A percentile compares a stretch with the other conserved stretches of the same genome.
Evolutionary conservation across 495 filamentous ascomycete species (phyloP).

Genomic region (Parathielavia hyrcaniae): DNA sequence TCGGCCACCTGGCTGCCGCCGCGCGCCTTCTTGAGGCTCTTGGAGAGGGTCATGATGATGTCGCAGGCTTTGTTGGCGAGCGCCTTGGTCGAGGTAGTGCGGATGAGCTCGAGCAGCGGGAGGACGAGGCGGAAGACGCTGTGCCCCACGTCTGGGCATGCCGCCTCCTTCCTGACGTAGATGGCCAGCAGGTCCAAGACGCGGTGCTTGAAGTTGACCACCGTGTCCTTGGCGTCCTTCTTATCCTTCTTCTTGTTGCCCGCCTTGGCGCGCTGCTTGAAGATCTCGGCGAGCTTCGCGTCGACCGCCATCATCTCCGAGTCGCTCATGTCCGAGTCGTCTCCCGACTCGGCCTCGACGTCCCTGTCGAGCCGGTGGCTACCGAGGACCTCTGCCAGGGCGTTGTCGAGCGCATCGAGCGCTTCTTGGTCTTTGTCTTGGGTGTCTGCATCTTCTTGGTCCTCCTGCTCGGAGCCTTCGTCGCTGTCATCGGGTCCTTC

Average conservation of each 20-base stretch:
- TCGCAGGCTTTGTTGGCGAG: constrained; percentile 65
- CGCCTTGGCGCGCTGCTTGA: constrained; percentile 59
- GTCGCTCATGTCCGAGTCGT: constrained; percentile 78
- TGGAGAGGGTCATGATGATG: constrained; percentile 65
- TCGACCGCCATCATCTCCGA: constrained; percentile 93
- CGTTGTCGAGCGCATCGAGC: constrained; percentile 64
- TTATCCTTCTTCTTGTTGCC: constrained; percentile 67
- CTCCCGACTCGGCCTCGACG: constrained; percentile 47
- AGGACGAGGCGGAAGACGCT: constrained; percentile 61
- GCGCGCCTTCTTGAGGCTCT: constrained; percentile 55
- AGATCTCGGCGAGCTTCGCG: constrained; percentile 70
- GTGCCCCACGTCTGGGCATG: constrained; percentile 42
- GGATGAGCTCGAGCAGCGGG: constrained; percentile 47
- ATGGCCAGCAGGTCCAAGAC: constrained; percentile 82
- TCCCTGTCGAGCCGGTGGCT: constrained; percentile 53
- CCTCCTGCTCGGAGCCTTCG: constrained; percentile 33
- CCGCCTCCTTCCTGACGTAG: constrained; percentile 73
- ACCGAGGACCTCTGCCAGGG: constrained; percentile 66
- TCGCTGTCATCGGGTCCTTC: constrained; percentile 41
- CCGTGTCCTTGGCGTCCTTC: constrained; percentile 79
- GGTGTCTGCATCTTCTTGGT: constrained; percentile 25
- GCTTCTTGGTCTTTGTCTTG: constrained; percentile 45
- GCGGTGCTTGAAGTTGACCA: constrained; percentile 91
- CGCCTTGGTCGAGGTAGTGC: constrained; percentile 58
- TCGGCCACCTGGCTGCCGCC: constrained; percentile 20